Conservation (phyloP, 176 grass and related monocot species). For the Secale cereale region DNA sequence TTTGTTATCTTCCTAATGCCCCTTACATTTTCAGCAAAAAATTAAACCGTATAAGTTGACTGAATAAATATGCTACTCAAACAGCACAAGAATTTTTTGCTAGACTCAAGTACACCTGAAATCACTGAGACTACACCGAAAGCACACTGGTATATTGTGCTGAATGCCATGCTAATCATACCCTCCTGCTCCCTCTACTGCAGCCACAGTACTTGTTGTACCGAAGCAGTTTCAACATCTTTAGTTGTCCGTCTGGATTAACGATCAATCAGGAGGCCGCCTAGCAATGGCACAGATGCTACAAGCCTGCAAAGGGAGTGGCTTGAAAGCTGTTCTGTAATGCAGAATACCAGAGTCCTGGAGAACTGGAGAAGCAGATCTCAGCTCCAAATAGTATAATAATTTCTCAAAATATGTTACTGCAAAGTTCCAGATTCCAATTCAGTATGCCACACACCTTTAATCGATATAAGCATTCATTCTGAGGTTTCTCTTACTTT, state of each 20-base stretch:
- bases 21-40: too few species aligned
- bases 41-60: too few species aligned
- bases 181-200: not conserved
- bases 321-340: not conserved
- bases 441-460: not conserved
- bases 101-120: too few species aligned
- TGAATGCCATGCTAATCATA: too few species aligned
- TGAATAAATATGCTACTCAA: too few species aligned
- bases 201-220: not conserved
- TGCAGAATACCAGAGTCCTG: not conserved
- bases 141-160: too few species aligned
- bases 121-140: too few species aligned
- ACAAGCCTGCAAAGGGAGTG: not conserved
- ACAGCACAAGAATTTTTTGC: too few species aligned
- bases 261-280: not conserved
- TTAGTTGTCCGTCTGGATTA: not conserved
- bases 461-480: not conserved
- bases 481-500: not conserved
- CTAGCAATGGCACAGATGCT: not conserved
- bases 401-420: not conserved
- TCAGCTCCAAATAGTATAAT: not conserved
- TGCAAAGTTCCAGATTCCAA: not conserved
- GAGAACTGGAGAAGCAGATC: not conserved
- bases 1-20: too few species aligned
- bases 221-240: not conserved